Base-by-base conservation (phyloP, 768 basidiomycete genomes). In the Lactarius evosmus region DNA sequence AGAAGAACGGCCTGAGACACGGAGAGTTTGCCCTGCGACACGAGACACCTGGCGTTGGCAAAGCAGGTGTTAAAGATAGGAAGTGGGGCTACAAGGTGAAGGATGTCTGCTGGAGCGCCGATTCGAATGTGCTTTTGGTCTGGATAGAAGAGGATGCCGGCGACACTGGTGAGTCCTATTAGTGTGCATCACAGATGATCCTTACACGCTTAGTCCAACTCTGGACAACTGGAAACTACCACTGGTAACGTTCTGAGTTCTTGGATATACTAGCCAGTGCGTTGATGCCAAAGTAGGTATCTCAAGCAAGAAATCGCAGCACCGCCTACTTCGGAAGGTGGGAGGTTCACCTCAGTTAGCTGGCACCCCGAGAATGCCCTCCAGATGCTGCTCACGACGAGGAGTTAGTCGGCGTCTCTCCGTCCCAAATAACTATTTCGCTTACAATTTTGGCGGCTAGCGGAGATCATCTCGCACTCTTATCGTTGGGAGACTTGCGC, bases 181-280 rank as follows among this genome's bases (percentile, higher is more conserved):
- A 56, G 59, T 70, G 46, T 69, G 30, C 25, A 22, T 58, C 34
- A n/a, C 22, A 56, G 41, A 32, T 17, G 17, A 56, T 29, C 41
- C 50, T 61, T 56, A 34, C 30, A 27, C n/a, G 58, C 53, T 44
- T 72, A 88, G 93, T 98, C 19, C 97, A 99, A 76, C 77, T 98
- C 0, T 99, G 95, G 94, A 90, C 93, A 1, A 92, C 82, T 7
- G 87, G 91, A 33, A 99, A 99, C 72, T 98, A 97, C 74, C 88
- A 98, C 72, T 98, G 97, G 93, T 90, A 68, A 29, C 72, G 69
- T 22, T 7, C n/a, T 32, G 38, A 2, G 7, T 61, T 40, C 4
- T 53, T 34, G 22, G 11, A 38, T 12, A 56, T 14, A n/a, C 60
- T 34, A 27, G 67, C 40, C 40, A 34, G 27, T n/a, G 52, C 52